Evolutionary conservation across 2,329 filamentous ascomycete species (phyloP).

Genomic region (Colletotrichum chrysophilum): DNA sequence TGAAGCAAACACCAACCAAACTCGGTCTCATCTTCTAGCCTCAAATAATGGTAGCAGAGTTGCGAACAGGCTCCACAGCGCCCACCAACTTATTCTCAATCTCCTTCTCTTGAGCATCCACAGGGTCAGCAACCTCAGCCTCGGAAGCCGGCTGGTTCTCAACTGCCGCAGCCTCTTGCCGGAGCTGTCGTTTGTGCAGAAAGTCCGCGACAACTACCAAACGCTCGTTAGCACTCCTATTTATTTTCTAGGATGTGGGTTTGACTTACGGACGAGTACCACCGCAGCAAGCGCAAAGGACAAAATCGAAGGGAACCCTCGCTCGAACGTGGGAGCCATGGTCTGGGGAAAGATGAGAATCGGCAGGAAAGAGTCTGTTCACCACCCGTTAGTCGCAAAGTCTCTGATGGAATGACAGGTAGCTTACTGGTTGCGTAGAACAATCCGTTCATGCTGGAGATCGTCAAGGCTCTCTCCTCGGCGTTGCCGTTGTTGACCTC

Average conservation of each 20-base stretch:
- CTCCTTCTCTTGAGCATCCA: neutral
- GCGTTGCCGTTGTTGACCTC: constrained; percentile 35
- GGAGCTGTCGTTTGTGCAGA: neutral
- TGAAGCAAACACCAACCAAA: accelerated
- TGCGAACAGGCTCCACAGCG: neutral
- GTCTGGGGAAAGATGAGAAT: constrained; percentile 38
- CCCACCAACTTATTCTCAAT: neutral
- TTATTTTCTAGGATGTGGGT: accelerated
- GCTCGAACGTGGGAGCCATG: constrained; percentile 31
- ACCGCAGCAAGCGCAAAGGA: neutral
- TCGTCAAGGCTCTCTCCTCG: constrained; percentile 35
- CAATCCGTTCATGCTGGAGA: constrained; percentile 36
- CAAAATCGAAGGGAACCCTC: neutral
- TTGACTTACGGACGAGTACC: constrained; percentile 1
- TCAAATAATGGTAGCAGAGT: neutral
- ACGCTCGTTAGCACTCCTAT: neutral
- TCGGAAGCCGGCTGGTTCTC: neutral
- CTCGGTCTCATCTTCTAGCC: accelerated
- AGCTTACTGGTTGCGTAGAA: constrained; percentile 28
- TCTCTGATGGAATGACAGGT: too few species aligned
- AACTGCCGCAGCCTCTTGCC: neutral
- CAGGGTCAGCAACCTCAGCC: neutral
- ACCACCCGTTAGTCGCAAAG: neutral
- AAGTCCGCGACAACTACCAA: neutral
- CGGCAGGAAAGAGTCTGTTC: constrained; percentile 32